These are phyloP conservation scores for Nymphaea colorata DNA, from an alignment of 164 flowering plant genomes.

Conservation along the genomic window DNA sequence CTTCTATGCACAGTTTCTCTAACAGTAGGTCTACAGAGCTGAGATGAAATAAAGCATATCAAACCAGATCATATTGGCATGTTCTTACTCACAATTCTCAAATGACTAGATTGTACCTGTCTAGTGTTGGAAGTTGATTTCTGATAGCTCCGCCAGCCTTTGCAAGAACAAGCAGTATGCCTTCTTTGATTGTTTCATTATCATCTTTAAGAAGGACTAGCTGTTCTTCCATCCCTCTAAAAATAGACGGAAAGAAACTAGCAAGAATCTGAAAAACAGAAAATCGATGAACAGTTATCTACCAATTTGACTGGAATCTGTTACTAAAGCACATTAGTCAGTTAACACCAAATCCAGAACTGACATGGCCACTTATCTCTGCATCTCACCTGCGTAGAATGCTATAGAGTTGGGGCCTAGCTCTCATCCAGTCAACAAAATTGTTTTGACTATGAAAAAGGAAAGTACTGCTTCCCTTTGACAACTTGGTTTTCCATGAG, in stretches of 20 bases:
- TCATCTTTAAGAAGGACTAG: conserved; percentile 85
- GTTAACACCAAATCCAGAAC: too few relatives aligned
- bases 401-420: conserved; percentile 91
- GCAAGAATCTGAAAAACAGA: conserved; percentile 57
- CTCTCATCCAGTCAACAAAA: conserved; percentile 95
- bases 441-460: conserved; percentile 43
- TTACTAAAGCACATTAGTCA: too few relatives aligned
- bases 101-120: neutral
- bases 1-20: conserved; percentile 86
- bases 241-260: conserved; percentile 54
- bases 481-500: too few relatives aligned
- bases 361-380: too few relatives aligned
- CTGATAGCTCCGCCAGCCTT: conserved; percentile 91
- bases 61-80: neutral
- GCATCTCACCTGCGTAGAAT: conserved; percentile 72
- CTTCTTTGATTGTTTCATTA: conserved; percentile 77
- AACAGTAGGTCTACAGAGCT: conserved; percentile 86
- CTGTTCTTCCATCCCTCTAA: conserved; percentile 66
- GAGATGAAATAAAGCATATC: conserved; percentile 13
- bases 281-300: too few relatives aligned
- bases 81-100: too few relatives aligned
- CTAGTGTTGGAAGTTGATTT: conserved; percentile 34
- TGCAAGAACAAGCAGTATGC: conserved; percentile 71
- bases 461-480: too few relatives aligned
- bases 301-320: too few relatives aligned